A percentile compares a stretch with the other conserved stretches of the same genome.
These are phyloP conservation scores for Penicillium sp. DNA, from an alignment of 2,329 filamentous ascomycete genomes.

Conservation along the genomic window DNA sequence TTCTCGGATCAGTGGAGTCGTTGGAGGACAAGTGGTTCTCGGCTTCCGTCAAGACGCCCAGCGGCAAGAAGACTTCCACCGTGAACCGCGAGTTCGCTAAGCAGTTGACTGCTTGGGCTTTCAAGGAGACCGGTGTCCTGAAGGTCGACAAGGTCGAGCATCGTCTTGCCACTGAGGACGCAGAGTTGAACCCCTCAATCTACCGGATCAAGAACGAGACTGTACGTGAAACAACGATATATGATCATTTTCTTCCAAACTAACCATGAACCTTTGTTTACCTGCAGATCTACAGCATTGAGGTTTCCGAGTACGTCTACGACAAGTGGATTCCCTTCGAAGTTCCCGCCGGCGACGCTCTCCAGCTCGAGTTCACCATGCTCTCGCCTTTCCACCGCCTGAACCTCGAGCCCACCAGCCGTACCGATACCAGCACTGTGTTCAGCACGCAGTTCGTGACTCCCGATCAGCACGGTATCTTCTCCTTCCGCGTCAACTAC, in stretches of 20 bases:
- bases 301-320: slow-evolving; percentile 79
- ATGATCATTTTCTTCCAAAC: neutral
- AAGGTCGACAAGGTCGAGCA: slow-evolving; percentile 83
- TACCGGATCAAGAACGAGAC: slow-evolving; percentile 97
- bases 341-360: slow-evolving; percentile 65
- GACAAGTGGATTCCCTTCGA: slow-evolving; percentile 74
- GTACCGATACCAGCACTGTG: slow-evolving; percentile 66
- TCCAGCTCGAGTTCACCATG: slow-evolving; percentile 99
- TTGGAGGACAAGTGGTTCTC: slow-evolving; percentile 88
- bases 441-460: slow-evolving; percentile 76
- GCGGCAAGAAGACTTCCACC: slow-evolving; percentile 60
- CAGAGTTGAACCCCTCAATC: slow-evolving; percentile 70
- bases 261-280: slow-evolving; percentile 27
- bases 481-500: slow-evolving; percentile 97
- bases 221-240: slow-evolving; percentile 59
- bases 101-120: slow-evolving; percentile 88
- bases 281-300: slow-evolving; percentile 75
- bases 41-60: slow-evolving; percentile 65
- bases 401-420: slow-evolving; percentile 59
- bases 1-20: slow-evolving; percentile 83
- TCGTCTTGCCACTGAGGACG: slow-evolving; percentile 58
- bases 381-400: slow-evolving; percentile 95
- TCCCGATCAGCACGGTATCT: slow-evolving; percentile 97
- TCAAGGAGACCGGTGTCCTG: slow-evolving; percentile 88
- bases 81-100: slow-evolving; percentile 83